These are phyloP conservation scores for Ganoderma meredithae DNA, from an alignment of 1,284 basidiomycete species.

Conservation along the genomic window DNA sequence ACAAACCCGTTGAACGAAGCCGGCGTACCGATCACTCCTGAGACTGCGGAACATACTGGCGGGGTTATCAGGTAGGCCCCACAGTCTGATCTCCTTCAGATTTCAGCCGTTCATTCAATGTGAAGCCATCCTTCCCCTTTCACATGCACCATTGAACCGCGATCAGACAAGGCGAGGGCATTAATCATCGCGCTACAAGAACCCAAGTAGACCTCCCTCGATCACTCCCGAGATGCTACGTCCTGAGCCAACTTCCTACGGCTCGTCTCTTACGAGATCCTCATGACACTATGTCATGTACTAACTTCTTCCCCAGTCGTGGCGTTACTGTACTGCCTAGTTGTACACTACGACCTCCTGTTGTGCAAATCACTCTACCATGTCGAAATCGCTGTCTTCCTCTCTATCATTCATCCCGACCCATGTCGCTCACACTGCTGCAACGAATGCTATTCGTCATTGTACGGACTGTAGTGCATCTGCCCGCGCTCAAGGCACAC, in stretches of 20 bases:
- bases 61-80: slow-evolving; percentile 35
- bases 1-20: slow-evolving; percentile 35
- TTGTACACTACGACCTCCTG: slow-evolving; percentile 5
- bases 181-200: slow-evolving; percentile 23
- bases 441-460: background rate
- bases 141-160: slow-evolving; percentile 40
- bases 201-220: slow-evolving; percentile 4
- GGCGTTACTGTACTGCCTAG: background rate
- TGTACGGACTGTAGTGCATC: too few relatives aligned
- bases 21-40: slow-evolving; percentile 31
- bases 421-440: too few relatives aligned
- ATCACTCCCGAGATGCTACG: background rate
- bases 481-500: too few relatives aligned
- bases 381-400: background rate
- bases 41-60: slow-evolving; percentile 31
- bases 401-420: background rate
- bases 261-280: background rate
- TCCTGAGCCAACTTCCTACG: background rate
- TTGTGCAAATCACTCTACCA: background rate
- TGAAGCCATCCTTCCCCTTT: slow-evolving; percentile 42
- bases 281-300: background rate
- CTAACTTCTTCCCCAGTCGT: background rate
- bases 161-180: slow-evolving; percentile 34
- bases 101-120: background rate
- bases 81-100: background rate